Evolutionary conservation across 345 rosid species (phyloP).

Genomic region (Balakata baccata): DNA sequence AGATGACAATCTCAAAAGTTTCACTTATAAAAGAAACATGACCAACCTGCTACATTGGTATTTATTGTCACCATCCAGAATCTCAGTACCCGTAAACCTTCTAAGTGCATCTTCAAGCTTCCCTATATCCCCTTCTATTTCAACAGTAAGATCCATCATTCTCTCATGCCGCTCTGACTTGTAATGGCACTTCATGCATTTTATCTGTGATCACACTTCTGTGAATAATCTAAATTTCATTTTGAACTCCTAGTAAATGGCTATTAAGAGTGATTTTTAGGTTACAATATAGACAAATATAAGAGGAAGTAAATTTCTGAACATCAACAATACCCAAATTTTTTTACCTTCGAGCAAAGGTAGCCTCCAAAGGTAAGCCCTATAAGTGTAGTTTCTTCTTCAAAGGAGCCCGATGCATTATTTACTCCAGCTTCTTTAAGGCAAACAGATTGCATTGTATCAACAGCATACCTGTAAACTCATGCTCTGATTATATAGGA

Average conservation of each 20-base stretch:
- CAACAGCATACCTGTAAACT: conserved; percentile 70
- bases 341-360: conserved; percentile 80
- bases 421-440: conserved; percentile 52
- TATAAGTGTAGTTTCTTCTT: conserved; percentile 78
- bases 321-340: background rate
- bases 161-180: conserved; percentile 83
- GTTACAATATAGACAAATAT: background rate
- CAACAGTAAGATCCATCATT: conserved; percentile 98
- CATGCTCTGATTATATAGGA: conserved; percentile 10
- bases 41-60: conserved; percentile 85
- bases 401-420: conserved; percentile 34
- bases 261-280: background rate
- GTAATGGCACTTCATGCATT: conserved; percentile 80
- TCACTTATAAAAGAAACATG: background rate
- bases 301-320: background rate
- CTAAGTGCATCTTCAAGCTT: conserved; percentile 89
- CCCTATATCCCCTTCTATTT: conserved; percentile 82
- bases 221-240: background rate
- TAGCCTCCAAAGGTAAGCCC: conserved; percentile 96
- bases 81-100: conserved; percentile 74
- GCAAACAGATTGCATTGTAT: conserved; percentile 89
- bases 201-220: conserved; percentile 43
- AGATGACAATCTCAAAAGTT: conserved; percentile 2
- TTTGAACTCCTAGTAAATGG: background rate
- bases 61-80: conserved; percentile 96